Evolutionary conservation across 2,329 filamentous ascomycete genomes (phyloP), one percentile per base, ranked within the genome.

Genomic region (Arthrobotrys conoides): DNA sequence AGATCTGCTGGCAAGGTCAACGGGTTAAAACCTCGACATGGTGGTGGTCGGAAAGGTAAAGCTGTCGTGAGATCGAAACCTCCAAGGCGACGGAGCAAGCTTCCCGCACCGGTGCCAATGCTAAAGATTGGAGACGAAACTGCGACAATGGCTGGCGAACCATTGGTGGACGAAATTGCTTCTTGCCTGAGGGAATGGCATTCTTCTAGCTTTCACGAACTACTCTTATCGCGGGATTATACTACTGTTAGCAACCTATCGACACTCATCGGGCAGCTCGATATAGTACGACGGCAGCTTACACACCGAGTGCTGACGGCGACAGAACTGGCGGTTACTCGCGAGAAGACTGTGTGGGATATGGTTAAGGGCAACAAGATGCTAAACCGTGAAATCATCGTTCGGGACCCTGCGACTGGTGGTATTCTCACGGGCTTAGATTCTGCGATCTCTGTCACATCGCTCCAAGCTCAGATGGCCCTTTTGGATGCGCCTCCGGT

Each of bases 161-260:
- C 96, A 1, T 85, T 99, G 79, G 94, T 99, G 24, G 96, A 99
- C 85, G 96, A 99, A 84, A 98, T 99, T 82, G 94, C 96, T 14
- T 97, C 94, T 2, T 99, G 96, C 84, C 86, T 99, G 80, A 90
- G 96, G 82, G 96, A 99, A 88, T 99, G 96, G 96, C 95, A 99
- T 85, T 97, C 96, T 20, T 97, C 94, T 18, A 96, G 97, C 83
- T 88, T 99, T 16, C 96, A 99, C 85, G 93, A 97, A 83, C 87
- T 98, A 24, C 88, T 99, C 0, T 88, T 99, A 8, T 90, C 90
- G 20, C 89, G 93, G 77, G 90, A 94, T 83, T 99, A 99, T 85
- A 86, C 88, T 63, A 89, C 91, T 69, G 87, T 99, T 70, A 93
- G 97, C 82, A 90, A 91, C 80, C 90, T 98, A 83, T 92, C 93